phyloP scores from a whole-genome alignment of 2,329 filamentous ascomycete species.

The Pseudonectria buxi region DNA sequence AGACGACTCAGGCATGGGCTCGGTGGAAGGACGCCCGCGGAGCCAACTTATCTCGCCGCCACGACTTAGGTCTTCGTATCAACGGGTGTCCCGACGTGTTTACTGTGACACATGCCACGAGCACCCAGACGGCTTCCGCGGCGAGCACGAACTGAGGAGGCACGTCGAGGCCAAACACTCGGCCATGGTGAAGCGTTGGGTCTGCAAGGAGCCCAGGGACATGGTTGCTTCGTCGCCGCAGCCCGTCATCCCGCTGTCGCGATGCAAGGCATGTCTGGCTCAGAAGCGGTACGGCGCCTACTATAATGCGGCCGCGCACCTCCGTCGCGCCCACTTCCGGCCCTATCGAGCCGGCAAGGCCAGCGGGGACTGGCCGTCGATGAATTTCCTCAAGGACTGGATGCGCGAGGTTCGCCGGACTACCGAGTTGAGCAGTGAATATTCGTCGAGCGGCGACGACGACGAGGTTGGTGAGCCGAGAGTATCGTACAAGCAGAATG shows the following conservation, averaged over 20 bases:
- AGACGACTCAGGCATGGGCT: conserved; percentile 15
- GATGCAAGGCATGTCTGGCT: conserved; percentile 50
- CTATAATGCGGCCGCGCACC: conserved; percentile 53
- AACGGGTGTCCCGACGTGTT: conserved; percentile 59
- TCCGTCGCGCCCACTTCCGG: conserved; percentile 51
- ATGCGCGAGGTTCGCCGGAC: conserved; percentile 53
- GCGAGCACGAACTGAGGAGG: conserved; percentile 76
- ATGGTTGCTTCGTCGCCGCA: conserved; percentile 31
- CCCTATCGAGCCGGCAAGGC: conserved; percentile 49
- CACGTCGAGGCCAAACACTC: conserved; percentile 57
- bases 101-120: conserved; percentile 74
- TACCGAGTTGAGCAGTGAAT: conserved; percentile 38
- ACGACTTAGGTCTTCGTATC: conserved; percentile 36
- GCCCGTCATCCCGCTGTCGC: conserved; percentile 45
- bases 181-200: conserved; percentile 47
- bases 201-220: conserved; percentile 45
- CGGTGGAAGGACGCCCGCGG: conserved; percentile 23
- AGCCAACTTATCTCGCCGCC: conserved; percentile 36
- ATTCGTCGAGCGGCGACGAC: conserved; percentile 44
- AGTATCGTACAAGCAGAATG: conserved; percentile 9
- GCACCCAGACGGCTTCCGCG: conserved; percentile 80
- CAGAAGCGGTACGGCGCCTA: conserved; percentile 53
- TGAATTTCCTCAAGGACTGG: conserved; percentile 53
- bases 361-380: conserved; percentile 52
- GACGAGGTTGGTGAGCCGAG: conserved; percentile 41